These are phyloP conservation scores for Parmelia sp. DNA, from an alignment of 495 filamentous ascomycete genomes.

Conservation along the genomic window DNA sequence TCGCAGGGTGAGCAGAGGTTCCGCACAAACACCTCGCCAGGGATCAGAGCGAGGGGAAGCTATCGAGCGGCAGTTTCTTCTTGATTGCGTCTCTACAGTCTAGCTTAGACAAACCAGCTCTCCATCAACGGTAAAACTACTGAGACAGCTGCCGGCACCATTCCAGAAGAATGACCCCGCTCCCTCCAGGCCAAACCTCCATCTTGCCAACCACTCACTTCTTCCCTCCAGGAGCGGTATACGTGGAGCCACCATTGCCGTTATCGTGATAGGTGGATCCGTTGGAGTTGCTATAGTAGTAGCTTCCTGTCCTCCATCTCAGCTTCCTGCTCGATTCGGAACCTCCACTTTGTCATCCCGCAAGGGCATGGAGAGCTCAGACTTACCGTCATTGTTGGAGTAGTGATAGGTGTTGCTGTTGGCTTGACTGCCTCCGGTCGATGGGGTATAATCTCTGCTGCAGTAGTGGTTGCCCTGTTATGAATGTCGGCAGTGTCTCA, in stretches of 20 bases:
- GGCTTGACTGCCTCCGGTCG: conserved; percentile 30
- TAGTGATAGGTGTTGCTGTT: conserved; percentile 47
- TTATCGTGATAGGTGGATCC: conserved; percentile 48
- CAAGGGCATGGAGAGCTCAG: not conserved
- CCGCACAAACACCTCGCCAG: not conserved
- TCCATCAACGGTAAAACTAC: too few species aligned
- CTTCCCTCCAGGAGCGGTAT: conserved; percentile 33
- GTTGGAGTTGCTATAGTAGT: conserved; percentile 49
- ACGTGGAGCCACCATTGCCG: conserved; percentile 36
- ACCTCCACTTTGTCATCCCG: not conserved
- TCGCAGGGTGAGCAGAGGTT: too few species aligned
- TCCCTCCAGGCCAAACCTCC: not conserved
- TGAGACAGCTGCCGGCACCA: not conserved
- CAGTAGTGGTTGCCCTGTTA: conserved; percentile 47
- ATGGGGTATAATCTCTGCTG: conserved; percentile 38
- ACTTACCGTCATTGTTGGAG: conserved; percentile 38
- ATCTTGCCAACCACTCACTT: not conserved
- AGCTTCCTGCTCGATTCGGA: not conserved
- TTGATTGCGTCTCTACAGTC: not conserved
- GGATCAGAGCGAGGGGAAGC: not conserved
- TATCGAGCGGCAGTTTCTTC: not conserved
- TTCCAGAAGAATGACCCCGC: not conserved
- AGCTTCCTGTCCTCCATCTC: conserved; percentile 33
- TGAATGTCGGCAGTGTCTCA: not conserved
- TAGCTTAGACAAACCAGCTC: too few species aligned